Conservation (phyloP, 2,329 filamentous ascomycete species). For the Talaromyces marneffei region DNA sequence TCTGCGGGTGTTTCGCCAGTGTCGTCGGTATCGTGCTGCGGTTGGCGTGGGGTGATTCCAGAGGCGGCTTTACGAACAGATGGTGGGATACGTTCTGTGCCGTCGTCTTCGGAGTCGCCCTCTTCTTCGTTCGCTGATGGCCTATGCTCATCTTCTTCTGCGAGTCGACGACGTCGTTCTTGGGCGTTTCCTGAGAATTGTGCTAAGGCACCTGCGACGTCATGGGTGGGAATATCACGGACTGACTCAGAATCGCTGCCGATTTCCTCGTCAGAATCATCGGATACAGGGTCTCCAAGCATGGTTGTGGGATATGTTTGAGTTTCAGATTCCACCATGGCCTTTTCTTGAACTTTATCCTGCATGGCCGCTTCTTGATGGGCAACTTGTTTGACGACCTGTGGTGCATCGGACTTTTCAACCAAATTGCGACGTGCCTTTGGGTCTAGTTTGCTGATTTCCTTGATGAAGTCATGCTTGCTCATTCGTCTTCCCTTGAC, state of each 20-base stretch:
- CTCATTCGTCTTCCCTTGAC: conserved; percentile 56
- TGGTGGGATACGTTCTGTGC: conserved; percentile 39
- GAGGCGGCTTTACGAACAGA: conserved; percentile 5
- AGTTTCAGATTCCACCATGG: conserved; percentile 16
- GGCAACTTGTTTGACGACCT: conserved; percentile 35
- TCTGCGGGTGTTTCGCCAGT: conserved; percentile 38
- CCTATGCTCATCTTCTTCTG: conserved; percentile 20
- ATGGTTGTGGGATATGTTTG: neutral
- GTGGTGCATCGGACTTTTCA: conserved; percentile 38
- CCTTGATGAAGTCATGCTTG: conserved; percentile 59
- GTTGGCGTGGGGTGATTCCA: conserved; percentile 2
- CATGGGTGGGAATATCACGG: conserved; percentile 25
- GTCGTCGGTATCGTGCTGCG: neutral
- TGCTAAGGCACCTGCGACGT: conserved; percentile 22
- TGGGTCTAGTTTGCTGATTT: conserved; percentile 56
- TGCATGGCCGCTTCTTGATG: conserved; percentile 22
- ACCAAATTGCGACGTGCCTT: conserved; percentile 49
- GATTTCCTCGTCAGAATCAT: conserved; percentile 6
- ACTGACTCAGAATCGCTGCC: conserved; percentile 15
- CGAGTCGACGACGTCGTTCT: conserved; percentile 33
- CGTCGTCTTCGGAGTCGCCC: conserved; percentile 38
- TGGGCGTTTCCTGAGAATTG: conserved; percentile 24
- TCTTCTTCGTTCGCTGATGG: neutral
- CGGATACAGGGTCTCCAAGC: conserved; percentile 13
- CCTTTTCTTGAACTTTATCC: conserved; percentile 21